These are phyloP conservation scores for Xylaria intraflava DNA, from an alignment of 495 filamentous ascomycete genomes.

Conservation along the genomic window DNA sequence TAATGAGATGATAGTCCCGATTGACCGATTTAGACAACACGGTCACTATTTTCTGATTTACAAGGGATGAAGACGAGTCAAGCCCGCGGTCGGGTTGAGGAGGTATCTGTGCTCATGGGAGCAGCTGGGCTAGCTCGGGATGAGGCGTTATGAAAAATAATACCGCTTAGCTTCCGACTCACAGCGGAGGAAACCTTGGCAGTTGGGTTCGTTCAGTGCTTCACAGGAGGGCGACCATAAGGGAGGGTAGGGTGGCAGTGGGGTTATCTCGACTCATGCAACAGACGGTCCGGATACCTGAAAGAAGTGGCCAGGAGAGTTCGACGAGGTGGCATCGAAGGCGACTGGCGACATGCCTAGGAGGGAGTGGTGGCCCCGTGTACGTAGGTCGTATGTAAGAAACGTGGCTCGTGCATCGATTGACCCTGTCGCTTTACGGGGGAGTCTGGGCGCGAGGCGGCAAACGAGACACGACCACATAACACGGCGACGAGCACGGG, in stretches of 20 bases:
- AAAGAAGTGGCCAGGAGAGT: not conserved
- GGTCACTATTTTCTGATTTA: not conserved
- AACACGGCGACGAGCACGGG: not conserved
- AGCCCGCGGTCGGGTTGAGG: not conserved
- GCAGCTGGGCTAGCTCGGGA: not conserved
- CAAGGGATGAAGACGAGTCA: not conserved
- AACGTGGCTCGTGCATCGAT: not conserved
- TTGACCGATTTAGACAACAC: not conserved
- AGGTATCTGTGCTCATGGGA: not conserved
- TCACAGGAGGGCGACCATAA: too few relatives aligned
- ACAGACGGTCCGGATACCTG: not conserved
- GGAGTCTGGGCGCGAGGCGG: not conserved
- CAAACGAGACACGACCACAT: conserved; percentile 4
- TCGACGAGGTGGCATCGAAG: not conserved
- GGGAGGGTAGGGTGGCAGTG: not conserved
- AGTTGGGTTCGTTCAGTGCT: not conserved
- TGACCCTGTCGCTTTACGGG: not conserved
- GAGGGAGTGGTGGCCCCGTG: not conserved
- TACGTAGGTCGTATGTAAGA: not conserved
- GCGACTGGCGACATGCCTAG: not conserved
- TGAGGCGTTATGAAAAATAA: not conserved
- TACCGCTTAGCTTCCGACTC: not conserved
- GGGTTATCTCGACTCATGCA: not conserved
- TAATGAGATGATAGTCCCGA: not conserved
- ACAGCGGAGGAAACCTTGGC: not conserved